A percentile compares a stretch with the other conserved stretches of the same genome.
phyloP scores from a whole-genome alignment of 306 rosid species.

The Cucurbita ficifolia region DNA sequence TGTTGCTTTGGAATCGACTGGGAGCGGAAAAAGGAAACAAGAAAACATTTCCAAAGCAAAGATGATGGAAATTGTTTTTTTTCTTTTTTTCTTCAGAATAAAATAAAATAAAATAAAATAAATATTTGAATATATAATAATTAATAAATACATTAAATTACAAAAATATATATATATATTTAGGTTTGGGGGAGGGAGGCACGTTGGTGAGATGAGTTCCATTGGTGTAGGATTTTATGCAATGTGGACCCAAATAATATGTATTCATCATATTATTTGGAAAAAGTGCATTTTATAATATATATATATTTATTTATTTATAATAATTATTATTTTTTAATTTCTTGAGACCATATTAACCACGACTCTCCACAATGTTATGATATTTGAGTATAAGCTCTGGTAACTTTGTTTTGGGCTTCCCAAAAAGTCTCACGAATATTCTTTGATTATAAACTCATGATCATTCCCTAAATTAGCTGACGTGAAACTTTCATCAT shows the following conservation, averaged over 20 bases:
- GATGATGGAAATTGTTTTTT: background rate
- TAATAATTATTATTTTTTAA: no score
- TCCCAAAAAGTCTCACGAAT: no score
- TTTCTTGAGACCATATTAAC: no score
- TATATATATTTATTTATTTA: no score
- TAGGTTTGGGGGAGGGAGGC: conserved; percentile 1
- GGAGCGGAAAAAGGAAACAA: background rate
- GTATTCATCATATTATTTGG: background rate
- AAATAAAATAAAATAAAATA: no score
- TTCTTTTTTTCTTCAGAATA: background rate
- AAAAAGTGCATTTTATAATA: background rate
- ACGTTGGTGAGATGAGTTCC: background rate
- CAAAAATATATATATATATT: background rate
- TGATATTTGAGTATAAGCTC: no score
- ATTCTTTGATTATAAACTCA: no score
- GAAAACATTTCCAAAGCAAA: background rate
- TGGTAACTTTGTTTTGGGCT: no score
- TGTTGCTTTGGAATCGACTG: background rate
- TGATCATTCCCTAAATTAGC: no score
- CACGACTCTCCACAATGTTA: no score
- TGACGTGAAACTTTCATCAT: no score
- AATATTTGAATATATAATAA: background rate
- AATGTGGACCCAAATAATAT: background rate
- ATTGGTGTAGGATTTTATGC: background rate
- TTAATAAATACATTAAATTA: background rate